These are phyloP conservation scores for Solanum acaule DNA, from an alignment of 257 asterid genomes.

Conservation along the genomic window DNA sequence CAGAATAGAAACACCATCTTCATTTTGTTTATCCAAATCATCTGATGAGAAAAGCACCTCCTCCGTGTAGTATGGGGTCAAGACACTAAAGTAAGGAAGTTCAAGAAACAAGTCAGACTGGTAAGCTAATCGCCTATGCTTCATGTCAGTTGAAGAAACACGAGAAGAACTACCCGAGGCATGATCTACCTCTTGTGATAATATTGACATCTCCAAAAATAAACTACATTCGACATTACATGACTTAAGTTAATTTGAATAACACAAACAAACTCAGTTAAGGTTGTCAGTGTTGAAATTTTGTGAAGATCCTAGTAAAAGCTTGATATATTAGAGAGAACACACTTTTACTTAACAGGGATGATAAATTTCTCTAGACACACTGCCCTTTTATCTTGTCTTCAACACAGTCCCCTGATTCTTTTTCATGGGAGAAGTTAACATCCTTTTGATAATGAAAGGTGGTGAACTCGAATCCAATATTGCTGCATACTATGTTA, in stretches of 20 bases:
- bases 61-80: constrained; percentile 94
- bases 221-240: not conserved
- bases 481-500: not conserved
- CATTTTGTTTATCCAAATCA: constrained; percentile 81
- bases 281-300: not conserved
- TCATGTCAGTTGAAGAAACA: not conserved
- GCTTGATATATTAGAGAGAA: not conserved
- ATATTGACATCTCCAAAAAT: not conserved
- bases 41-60: constrained; percentile 93
- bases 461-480: not conserved
- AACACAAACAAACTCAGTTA: not conserved
- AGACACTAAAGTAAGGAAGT: constrained; percentile 40
- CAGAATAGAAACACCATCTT: constrained; percentile 96
- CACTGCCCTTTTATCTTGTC: not conserved
- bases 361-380: too few relatives aligned
- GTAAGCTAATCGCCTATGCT: not conserved
- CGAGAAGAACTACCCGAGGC: not conserved
- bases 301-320: not conserved
- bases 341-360: not conserved
- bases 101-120: not conserved
- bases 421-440: not conserved
- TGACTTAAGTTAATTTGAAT: not conserved
- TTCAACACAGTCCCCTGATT: not conserved
- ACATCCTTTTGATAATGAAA: not conserved
- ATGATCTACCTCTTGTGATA: not conserved